Evolutionary conservation across 1,139 yeast genomes (phyloP).

Genomic region (Geotrichum cucujoidarum): DNA sequence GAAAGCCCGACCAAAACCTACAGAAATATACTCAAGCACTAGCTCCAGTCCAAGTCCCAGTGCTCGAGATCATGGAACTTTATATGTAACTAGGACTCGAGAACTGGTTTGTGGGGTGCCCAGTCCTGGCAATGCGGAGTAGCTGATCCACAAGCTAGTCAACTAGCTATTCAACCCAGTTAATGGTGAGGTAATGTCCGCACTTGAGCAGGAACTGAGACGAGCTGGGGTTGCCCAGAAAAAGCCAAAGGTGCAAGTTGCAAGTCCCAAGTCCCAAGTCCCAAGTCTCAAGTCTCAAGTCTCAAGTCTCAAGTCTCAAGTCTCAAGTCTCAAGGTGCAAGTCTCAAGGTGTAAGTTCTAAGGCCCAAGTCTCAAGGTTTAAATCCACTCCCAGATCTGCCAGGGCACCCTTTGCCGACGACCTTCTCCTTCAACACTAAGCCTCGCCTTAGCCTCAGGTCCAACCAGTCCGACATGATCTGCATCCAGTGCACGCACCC

Average conservation of each 20-base stretch:
- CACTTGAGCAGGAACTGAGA: no score
- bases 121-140: no score
- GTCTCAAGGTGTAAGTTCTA: not conserved
- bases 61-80: no score
- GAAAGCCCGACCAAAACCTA: no score
- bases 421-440: not conserved
- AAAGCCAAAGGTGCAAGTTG: not conserved
- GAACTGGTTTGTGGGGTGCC: no score
- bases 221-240: no score
- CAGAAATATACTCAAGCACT: no score
- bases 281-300: not conserved
- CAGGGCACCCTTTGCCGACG: not conserved
- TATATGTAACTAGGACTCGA: no score
- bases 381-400: not conserved
- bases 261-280: not conserved
- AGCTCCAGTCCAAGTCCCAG: no score
- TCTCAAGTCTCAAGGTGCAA: not conserved
- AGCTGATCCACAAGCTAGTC: no score
- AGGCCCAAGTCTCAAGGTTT: not conserved
- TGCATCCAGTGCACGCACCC: conserved; percentile 81
- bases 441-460: not conserved
- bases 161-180: no score
- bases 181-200: no score
- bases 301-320: not conserved
- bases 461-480: conserved; percentile 47